phyloP scores from a whole-genome alignment of 306 rosid species.

The Carpinus viminea region DNA sequence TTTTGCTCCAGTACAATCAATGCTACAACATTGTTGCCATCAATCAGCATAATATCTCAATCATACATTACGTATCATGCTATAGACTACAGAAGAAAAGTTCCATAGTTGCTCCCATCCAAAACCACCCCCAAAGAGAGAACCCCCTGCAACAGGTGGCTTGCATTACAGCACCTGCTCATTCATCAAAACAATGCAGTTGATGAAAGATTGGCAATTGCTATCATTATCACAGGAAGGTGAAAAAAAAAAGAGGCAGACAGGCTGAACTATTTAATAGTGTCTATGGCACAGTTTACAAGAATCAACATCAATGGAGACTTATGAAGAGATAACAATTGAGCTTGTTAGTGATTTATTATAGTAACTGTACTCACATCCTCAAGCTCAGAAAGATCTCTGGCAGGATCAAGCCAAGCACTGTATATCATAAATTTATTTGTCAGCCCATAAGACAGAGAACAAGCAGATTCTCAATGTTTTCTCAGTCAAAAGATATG shows the following conservation, averaged over 20 bases:
- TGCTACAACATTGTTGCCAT: not conserved
- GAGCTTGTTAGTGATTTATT: conserved; percentile 19
- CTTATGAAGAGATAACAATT: not conserved
- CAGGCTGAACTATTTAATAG: not conserved
- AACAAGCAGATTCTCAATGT: conserved; percentile 16
- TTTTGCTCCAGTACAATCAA: not conserved
- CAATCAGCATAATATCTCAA: not conserved
- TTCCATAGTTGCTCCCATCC: not conserved
- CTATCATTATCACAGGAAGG: not conserved
- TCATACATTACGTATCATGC: not conserved
- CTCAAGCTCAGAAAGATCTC: conserved; percentile 48
- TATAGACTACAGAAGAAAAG: not conserved
- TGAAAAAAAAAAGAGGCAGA: not conserved
- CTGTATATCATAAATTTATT: conserved; percentile 35
- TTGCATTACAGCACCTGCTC: not conserved
- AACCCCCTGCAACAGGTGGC: not conserved
- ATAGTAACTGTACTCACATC: conserved; percentile 44
- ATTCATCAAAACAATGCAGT: not conserved
- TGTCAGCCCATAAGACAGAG: conserved; percentile 19
- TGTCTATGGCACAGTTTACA: conserved; percentile 18
- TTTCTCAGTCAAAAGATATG: conserved; percentile 9
- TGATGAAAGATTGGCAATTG: not conserved
- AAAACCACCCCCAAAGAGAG: not conserved
- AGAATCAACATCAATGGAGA: conserved; percentile 26
- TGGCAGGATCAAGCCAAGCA: conserved; percentile 52